Base-by-base conservation (phyloP, 1,284 basidiomycete genomes). In the Ceratobasidium sp. region DNA sequence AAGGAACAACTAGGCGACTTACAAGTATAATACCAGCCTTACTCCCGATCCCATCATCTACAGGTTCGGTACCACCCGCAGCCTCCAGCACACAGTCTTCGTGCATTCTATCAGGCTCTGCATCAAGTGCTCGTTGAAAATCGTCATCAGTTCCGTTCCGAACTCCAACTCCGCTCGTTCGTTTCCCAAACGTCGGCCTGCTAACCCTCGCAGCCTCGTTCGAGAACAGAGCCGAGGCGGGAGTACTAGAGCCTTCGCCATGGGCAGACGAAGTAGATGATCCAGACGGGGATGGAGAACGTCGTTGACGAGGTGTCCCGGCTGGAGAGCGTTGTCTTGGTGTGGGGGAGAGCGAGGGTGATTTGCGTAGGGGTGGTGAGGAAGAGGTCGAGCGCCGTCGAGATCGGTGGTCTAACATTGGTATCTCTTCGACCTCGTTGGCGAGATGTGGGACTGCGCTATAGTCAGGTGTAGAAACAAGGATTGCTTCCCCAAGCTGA, bases 21-120 rank as follows among this genome's bases (percentile, higher is more conserved):
- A 95, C 94, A 75, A 97, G 86, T 78, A 97, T 96, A 44, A 95
- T 92, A n/a, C 96, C 96, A 0, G 95, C 95, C 84, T 96, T 95
- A 33, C 91, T 89, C 69, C 92, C 93, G 69, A 94, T 87, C 28
- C 88, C 86, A 40, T 78, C 81, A 26, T 79, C 79, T 13, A 63
- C 46, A 39, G 77, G 77, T 70, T 69, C 79, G 4, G 18, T 72
- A 20, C 69, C 56, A 33, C 70, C 60, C 55, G 67, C 79, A n/a
- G 51, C 64, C 46, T 78, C 70, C 56, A 79, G 67, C 20, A 58
- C 49, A 40, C 26, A 61, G 1, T 63, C 75, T 13, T 77, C 79
- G 42, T 44, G 23, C 26, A 23, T 56, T 20, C n/a, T 58, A 33
- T 79, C 68, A 13, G 46, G 42, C 49, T 61, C 71, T 42, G 18